These are phyloP conservation scores for Ilyonectria mors-panacis DNA, from an alignment of 2,329 filamentous ascomycete genomes.

Conservation along the genomic window DNA sequence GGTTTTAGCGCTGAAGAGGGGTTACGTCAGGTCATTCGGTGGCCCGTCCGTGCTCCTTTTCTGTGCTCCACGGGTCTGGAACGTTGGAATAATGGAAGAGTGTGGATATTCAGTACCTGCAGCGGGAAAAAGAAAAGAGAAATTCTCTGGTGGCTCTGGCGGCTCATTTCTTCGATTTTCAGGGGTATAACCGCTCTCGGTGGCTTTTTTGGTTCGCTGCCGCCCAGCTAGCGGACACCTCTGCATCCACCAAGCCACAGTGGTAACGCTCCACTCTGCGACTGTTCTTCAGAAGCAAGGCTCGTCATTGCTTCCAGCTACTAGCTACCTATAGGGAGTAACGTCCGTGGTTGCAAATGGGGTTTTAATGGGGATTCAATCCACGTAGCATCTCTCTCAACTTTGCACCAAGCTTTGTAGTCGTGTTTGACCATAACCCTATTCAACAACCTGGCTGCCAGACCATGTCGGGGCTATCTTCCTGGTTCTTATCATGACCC, in stretches of 20 bases:
- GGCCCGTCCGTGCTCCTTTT: conserved; percentile 1
- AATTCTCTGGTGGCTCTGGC: conserved; percentile 28
- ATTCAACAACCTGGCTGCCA: neutral
- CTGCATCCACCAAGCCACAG: neutral
- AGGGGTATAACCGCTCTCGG: conserved; percentile 14
- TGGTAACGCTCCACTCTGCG: neutral
- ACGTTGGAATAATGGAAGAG: too few relatives aligned
- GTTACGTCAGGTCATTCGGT: neutral
- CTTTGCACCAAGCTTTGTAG: neutral
- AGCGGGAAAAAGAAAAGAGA: neutral
- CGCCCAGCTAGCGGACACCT: neutral
- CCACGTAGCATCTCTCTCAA: neutral
- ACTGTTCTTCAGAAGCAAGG: neutral
- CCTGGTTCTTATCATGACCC: too few relatives aligned
- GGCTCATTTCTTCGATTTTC: conserved; percentile 4
- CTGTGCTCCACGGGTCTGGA: neutral
- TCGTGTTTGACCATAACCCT: neutral
- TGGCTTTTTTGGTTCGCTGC: conserved; percentile 19
- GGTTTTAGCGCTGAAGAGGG: neutral
- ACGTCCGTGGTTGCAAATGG: neutral
- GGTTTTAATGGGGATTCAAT: neutral
- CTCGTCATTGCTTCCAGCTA: neutral
- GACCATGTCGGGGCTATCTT: too few relatives aligned
- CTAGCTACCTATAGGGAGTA: too few relatives aligned
- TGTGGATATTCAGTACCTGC: neutral